phyloP scores from a whole-genome alignment of 2,329 filamentous ascomycete species.

The Mycogone perniciosa region DNA sequence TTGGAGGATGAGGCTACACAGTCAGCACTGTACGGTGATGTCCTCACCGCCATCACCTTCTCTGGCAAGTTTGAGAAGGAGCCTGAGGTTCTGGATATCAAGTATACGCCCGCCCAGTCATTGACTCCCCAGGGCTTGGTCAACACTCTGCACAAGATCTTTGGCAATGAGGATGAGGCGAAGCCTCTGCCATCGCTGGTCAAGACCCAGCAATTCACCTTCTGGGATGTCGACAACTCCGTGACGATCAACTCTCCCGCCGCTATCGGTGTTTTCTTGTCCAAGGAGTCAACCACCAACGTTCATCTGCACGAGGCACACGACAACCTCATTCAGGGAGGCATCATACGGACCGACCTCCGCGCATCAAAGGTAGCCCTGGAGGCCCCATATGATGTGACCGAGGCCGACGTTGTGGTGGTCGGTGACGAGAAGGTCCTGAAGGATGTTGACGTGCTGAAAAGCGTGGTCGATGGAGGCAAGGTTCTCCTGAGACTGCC shows the following conservation, averaged over 20 bases:
- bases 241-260: constrained; percentile 57
- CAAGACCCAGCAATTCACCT: constrained; percentile 74
- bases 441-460: constrained; percentile 67
- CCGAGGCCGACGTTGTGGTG: constrained; percentile 70
- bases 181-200: constrained; percentile 39
- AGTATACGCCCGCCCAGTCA: constrained; percentile 68
- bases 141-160: constrained; percentile 43
- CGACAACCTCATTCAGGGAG: constrained; percentile 66
- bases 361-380: constrained; percentile 76
- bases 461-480: constrained; percentile 62
- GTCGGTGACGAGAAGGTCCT: constrained; percentile 76
- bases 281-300: constrained; percentile 63
- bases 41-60: constrained; percentile 79
- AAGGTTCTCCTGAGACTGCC: constrained; percentile 71
- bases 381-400: constrained; percentile 76
- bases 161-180: constrained; percentile 48
- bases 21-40: constrained; percentile 88
- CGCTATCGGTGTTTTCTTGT: constrained; percentile 53
- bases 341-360: constrained; percentile 76
- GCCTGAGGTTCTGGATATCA: constrained; percentile 71
- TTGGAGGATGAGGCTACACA: constrained; percentile 70
- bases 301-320: constrained; percentile 56
- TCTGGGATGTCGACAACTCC: constrained; percentile 86
- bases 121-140: constrained; percentile 51
- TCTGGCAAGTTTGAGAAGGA: constrained; percentile 57